Evolutionary conservation across 768 basidiomycete species (phyloP), one percentile per base, ranked within the genome.

Genomic region (Mycena belliarum): DNA sequence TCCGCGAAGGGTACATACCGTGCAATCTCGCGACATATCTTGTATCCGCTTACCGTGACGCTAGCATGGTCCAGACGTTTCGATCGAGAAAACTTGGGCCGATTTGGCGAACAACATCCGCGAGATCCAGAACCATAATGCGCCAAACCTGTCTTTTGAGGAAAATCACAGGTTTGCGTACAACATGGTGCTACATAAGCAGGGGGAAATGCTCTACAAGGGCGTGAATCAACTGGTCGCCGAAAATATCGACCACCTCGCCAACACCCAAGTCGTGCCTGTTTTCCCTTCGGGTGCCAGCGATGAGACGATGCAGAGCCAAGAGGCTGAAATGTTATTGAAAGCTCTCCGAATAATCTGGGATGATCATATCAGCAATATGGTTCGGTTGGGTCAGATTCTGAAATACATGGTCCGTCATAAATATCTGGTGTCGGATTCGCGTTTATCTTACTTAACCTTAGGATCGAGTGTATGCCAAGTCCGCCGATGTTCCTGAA

Each of bases 101-200:
- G 84, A 84, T 63, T 78, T 99, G 14, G 79, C 91, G 12, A 77
- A 79, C 60, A 97, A 98, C 62, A 95, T 99, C 64, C 81, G 85
- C 56, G 93, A 96, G 78, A 98, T 99, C 49, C 93, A 96, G 70
- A 89, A 92, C 65, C 93, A 96, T 73, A 93, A 96, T 71, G 93
- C 94, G 4, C 84, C 86, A 47, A 88, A 86, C 65, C 83, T 99
- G 32, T 91, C 89, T 21, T 95, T 89, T 64, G 93, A 98, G 70
- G 95, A 95, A 74, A 92, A 93, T 63, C 93, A 97, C 70, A 83
- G 96, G 41, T 94, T 90, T 70, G 93, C 89, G 20, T 97, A 97
- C 75, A 94, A 95, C 69, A 86, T 98, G 83, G 95, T 97, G 6
- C 82, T 97, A 5, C 82, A 88, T 67, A 92, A 91, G 70, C 82